Evolutionary conservation across 805 yeast species (phyloP).

Genomic region (Kazachstania psychrophila): DNA sequence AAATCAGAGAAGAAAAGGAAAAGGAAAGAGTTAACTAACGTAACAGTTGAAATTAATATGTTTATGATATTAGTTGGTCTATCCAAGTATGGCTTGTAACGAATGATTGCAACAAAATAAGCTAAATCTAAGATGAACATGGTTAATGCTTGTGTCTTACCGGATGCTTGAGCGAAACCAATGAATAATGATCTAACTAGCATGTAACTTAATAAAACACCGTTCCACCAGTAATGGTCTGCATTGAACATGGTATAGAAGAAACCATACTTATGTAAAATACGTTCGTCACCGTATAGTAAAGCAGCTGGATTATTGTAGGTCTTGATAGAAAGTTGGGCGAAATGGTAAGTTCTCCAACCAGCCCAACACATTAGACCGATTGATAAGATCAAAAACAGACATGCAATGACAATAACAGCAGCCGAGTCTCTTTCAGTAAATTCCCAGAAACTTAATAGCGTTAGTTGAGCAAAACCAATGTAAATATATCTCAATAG

Average conservation of each 20-base stretch:
- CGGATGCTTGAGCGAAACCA: conserved; percentile 69
- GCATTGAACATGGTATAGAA: conserved; percentile 86
- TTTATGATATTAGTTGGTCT: conserved; percentile 71
- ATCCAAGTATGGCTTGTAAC: conserved; percentile 68
- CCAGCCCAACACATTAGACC: conserved; percentile 57
- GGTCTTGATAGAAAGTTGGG: conserved; percentile 46
- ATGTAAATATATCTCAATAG: conserved; percentile 69
- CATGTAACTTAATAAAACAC: conserved; percentile 49
- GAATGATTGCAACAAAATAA: conserved; percentile 55
- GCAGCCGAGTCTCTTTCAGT: conserved; percentile 77
- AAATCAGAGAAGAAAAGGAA: conserved; percentile 79
- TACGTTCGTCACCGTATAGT: conserved; percentile 65
- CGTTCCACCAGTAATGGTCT: conserved; percentile 73
- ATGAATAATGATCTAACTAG: conserved; percentile 64
- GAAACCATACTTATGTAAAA: conserved; percentile 76
- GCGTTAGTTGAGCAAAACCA: conserved; percentile 74
- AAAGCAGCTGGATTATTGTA: conserved; percentile 81
- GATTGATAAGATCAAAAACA: conserved; percentile 54
- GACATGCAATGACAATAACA: conserved; percentile 68
- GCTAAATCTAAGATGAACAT: conserved; percentile 67
- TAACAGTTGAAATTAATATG: conserved; percentile 63
- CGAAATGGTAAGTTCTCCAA: conserved; percentile 55
- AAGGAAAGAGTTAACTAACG: conserved; percentile 69
- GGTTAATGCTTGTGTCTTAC: conserved; percentile 72
- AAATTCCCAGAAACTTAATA: conserved; percentile 84